A percentile compares a stretch with the other conserved stretches of the same genome.
phyloP scores from a whole-genome alignment of 129 eudicot genomes.

The Deinandra increscens region DNA sequence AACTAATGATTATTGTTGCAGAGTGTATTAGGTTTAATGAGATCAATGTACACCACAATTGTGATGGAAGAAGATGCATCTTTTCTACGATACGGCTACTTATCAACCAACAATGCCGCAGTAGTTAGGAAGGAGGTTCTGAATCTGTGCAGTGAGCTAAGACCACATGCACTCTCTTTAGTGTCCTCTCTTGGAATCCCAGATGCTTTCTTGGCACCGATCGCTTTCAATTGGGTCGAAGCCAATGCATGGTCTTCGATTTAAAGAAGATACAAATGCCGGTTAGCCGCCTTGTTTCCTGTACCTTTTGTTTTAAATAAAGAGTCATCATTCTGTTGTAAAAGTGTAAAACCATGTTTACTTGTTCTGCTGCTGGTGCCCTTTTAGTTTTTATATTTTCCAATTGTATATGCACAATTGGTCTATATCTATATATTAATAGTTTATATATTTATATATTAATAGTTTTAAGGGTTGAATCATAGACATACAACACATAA shows the following conservation, averaged over 20 bases:
- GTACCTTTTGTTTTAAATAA: neutral
- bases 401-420: neutral
- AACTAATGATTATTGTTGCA: constrained; percentile 36
- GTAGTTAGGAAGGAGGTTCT: constrained; percentile 76
- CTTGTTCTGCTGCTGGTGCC: neutral
- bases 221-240: constrained; percentile 90
- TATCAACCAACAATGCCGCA: constrained; percentile 69
- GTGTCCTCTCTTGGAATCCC: constrained; percentile 92
- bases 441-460: no score
- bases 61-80: constrained; percentile 84
- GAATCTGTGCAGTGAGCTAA: constrained; percentile 72
- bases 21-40: constrained; percentile 60
- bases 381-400: neutral
- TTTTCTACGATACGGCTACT: constrained; percentile 85
- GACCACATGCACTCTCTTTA: constrained; percentile 87
- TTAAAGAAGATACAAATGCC: constrained; percentile 2
- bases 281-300: neutral
- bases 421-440: no score
- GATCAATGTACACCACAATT: constrained; percentile 69
- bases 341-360: neutral
- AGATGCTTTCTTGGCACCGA: constrained; percentile 88
- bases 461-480: neutral
- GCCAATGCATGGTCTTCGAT: constrained; percentile 76
- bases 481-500: constrained; percentile 6
- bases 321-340: neutral